Conservation (phyloP, 2,329 filamentous ascomycete genomes). For the Periconia digitata region DNA sequence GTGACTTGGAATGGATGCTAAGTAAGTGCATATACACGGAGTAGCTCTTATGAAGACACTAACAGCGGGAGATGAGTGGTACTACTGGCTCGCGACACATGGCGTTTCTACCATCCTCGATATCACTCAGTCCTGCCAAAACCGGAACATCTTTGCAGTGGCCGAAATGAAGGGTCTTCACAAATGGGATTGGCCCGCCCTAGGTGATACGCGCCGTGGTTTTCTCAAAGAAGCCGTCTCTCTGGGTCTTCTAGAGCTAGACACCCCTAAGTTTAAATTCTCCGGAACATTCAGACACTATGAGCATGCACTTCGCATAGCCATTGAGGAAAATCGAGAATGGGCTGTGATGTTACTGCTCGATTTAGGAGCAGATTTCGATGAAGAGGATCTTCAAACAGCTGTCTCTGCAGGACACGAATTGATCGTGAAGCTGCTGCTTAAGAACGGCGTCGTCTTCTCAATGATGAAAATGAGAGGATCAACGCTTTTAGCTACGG, state of each 20-base stretch:
- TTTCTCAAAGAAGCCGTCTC: constrained; percentile 64
- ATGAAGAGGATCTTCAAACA: too few relatives aligned
- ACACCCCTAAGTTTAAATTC: neutral
- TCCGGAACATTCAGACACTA: neutral
- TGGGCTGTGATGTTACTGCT: neutral
- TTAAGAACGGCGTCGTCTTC: constrained; percentile 2
- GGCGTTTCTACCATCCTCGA: constrained; percentile 59
- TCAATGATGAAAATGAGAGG: too few relatives aligned
- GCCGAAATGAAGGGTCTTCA: constrained; percentile 59
- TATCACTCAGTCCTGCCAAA: constrained; percentile 46
- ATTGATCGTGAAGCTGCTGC: too few relatives aligned
- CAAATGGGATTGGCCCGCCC: constrained; percentile 55
- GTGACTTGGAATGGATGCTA: constrained; percentile 50
- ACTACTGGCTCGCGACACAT: constrained; percentile 60
- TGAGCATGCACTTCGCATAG: constrained; percentile 3
- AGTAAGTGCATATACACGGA: constrained; percentile 40
- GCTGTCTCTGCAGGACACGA: too few relatives aligned
- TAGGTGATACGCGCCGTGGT: constrained; percentile 52
- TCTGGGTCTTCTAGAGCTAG: constrained; percentile 59
- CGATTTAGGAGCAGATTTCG: neutral
- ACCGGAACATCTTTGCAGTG: constrained; percentile 50
- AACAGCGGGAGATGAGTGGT: constrained; percentile 58
- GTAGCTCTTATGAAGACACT: constrained; percentile 4
- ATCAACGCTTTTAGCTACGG: too few relatives aligned
- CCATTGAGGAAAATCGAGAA: neutral